These are phyloP conservation scores for Furcasterigmium furcatum DNA, from an alignment of 2,329 filamentous ascomycete genomes.

Conservation along the genomic window DNA sequence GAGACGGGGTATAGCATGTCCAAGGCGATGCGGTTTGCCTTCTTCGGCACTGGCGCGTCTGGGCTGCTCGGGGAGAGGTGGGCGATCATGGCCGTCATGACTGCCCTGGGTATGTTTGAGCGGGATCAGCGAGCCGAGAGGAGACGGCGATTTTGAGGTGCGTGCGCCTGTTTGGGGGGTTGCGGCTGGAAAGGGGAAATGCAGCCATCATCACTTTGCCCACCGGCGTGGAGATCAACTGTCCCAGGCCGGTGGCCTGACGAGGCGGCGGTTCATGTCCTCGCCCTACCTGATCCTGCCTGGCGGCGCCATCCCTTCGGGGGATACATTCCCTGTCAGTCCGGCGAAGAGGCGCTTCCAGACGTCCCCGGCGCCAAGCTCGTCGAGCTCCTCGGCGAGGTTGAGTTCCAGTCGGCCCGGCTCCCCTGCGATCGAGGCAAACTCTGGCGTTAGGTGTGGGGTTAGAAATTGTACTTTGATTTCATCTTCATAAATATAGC, in stretches of 20 bases:
- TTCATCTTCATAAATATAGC: too few relatives aligned
- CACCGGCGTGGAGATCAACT: constrained; percentile 9
- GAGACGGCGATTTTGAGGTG: constrained; percentile 1
- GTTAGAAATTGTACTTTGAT: too few relatives aligned
- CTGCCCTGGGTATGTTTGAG: constrained; percentile 16
- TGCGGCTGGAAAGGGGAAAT: too few relatives aligned
- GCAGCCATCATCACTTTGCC: too few relatives aligned
- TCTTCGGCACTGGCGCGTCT: constrained; percentile 32
- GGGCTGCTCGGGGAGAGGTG: constrained; percentile 37
- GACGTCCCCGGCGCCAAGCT: constrained; percentile 9
- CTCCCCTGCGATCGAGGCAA: constrained; percentile 12
- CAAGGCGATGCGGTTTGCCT: constrained; percentile 33
- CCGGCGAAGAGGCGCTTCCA: constrained; percentile 10
- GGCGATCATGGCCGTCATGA: constrained; percentile 37
- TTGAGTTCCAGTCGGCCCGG: constrained; percentile 12
- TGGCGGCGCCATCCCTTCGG: constrained; percentile 10
- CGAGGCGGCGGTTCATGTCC: constrained; percentile 6
- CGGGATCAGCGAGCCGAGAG: constrained; percentile 6
- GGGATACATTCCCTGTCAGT: constrained; percentile 13
- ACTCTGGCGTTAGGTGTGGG: too few relatives aligned
- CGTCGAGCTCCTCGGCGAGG: constrained; percentile 12
- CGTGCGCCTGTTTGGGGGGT: too few relatives aligned
- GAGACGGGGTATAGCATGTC: constrained; percentile 13
- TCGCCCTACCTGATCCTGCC: constrained; percentile 10
- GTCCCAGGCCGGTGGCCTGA: constrained; percentile 13